Evolutionary conservation across 2,329 filamentous ascomycete species (phyloP), one percentile per base, ranked within the genome.

Genomic region (Moelleriella libera): DNA sequence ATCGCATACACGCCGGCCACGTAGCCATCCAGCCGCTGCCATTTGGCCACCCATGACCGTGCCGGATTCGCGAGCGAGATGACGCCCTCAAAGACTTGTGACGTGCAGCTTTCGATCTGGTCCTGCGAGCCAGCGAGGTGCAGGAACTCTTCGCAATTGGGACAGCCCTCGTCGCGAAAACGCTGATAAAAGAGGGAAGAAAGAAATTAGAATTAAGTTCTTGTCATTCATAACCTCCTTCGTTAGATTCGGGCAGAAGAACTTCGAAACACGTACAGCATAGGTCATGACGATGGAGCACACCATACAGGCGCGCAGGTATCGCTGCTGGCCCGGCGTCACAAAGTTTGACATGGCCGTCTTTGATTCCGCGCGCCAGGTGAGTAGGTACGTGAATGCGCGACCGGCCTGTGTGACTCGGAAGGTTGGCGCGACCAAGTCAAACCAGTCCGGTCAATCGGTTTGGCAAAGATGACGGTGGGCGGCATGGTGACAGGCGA

Each of bases 251-350:
- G 21, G 29, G 30, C 21, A 37, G 34, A 12, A 8, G 43, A 28
- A 6, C 21, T 9, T 31, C 10, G 39, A 11, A 30, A 45, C 21
- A 63, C 76, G 56, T 70, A 88, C 85, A 55, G 74, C 75, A 60
- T 83, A 80, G 51, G 85, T 83, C 73, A 90, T 88, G 54, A 97
- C 87, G 62, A 97, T 85, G 47, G 88, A 90, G 78, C 92, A 98
- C 57, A 97, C 88, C 88, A 98, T 96, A 74, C 92, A 98, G 60
- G 92, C 92, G 67, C 92, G 89, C 56, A 94, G 78, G 63, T 86
- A 82, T 67, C 89, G 86, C 70, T 84, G 81, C 67, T 92, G 85
- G 62, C 73, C 75, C 6, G 85, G 76, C 12, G 84, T 69, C 52
- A 88, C 82, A 64, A 80, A 88, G 64, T 80, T 83, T 42, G 53